Base-by-base conservation (phyloP, 148 eudicot genomes). In the Spergularia marina region DNA sequence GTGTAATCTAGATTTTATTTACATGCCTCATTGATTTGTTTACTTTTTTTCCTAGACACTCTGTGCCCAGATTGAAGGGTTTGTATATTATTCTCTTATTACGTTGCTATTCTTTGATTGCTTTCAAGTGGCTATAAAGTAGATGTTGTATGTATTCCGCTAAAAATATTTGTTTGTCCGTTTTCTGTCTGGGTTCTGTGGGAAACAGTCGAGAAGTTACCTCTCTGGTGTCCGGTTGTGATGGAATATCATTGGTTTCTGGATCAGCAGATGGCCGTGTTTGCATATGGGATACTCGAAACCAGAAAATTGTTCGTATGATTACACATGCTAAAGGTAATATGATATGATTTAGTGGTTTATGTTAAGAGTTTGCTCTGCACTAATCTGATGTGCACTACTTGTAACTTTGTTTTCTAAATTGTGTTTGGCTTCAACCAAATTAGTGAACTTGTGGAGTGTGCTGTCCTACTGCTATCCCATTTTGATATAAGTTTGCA, bases 221-320 rank as follows among this genome's bases (percentile, higher is more conserved):
- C 71, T 89, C 86, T 88, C 86, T 94, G 81, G 86, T 90, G 18
- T 84, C 86, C 77, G 80, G 87, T 75, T 83, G 73, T 63, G 89
- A 94, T 85, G 98, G 97, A 65, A 75, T 79, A 65, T 86, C 87
- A 17, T 82, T 94, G 79, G 85, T 87, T 71, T 89, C 98, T 67
- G 96, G 98, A 76, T 89, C 94, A 58, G 97, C 88, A 78, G 98
- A 94, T 78, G 98, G 97, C 74, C 85, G 86, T 81, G 79, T 94
- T 86, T 88, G 93, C 74, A 86, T 91, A 60, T 94, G 97, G 95
- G 93, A 94, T 88, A 91, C 98, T 49, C 85, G 74, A 80, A 87
- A 84, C 18, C 84, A 72, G 56, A 90, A 89, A 73, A 89, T 90
- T 59, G 73, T 83, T 82, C 93, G 98, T 18, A 83, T 88, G 75